Conservation (phyloP, 2,329 filamentous ascomycete species). For the Diaporthe sp. region DNA sequence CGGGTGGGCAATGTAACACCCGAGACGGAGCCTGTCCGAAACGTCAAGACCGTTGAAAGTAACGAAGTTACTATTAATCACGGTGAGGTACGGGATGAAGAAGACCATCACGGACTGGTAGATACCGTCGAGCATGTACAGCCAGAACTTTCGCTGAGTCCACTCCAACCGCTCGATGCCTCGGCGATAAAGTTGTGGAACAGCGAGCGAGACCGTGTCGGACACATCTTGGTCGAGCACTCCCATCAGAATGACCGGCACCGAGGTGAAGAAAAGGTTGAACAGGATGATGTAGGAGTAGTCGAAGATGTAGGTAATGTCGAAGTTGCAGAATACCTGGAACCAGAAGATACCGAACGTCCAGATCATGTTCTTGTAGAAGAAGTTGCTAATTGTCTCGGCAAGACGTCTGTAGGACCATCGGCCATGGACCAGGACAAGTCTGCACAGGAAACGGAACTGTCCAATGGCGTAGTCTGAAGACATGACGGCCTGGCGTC, state of each 20-base stretch:
- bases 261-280: conserved; percentile 95
- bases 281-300: conserved; percentile 98
- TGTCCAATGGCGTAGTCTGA: conserved; percentile 96
- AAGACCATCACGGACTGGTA: conserved; percentile 96
- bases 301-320: conserved; percentile 96
- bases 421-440: conserved; percentile 90
- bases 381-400: conserved; percentile 97
- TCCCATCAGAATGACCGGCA: conserved; percentile 95
- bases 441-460: conserved; percentile 87
- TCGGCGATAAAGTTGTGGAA: conserved; percentile 93
- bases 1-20: conserved; percentile 86
- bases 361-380: conserved; percentile 99
- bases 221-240: conserved; percentile 97
- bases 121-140: conserved; percentile 94
- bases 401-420: conserved; percentile 97
- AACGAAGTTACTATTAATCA: conserved; percentile 76
- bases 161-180: conserved; percentile 97
- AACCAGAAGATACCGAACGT: conserved; percentile 98
- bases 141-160: conserved; percentile 96
- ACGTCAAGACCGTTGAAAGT: conserved; percentile 81
- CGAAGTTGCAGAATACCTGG: conserved; percentile 94
- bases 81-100: conserved; percentile 90
- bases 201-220: conserved; percentile 91
- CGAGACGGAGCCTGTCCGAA: conserved; percentile 85
- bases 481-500: conserved; percentile 93